Base-by-base conservation (phyloP, 768 basidiomycete species). In the Leucosporidium scottii region DNA sequence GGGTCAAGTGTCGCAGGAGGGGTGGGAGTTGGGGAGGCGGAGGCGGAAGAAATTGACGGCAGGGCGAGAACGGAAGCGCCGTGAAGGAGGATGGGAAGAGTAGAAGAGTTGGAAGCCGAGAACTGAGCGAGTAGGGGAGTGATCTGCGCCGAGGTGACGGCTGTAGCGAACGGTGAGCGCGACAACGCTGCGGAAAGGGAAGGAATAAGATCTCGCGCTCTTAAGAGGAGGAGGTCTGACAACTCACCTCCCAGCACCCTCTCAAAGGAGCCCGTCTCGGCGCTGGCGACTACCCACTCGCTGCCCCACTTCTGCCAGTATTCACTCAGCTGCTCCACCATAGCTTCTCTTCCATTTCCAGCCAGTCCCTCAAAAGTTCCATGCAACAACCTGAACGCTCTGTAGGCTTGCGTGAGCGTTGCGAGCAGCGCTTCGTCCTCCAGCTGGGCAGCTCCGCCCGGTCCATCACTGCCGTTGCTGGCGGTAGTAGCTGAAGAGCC, bases 51-150 rank as follows among this genome's bases (percentile, higher is more conserved):
- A 1, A 55, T 17, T 15, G 20, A 12, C 1, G 70, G 70, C 0
- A 67, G 50, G 12, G 59, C 51, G 21, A 71, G 51, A 23, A 65
- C 28, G 2, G 50, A 36, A 4, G 27, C 1, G 56, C 7, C 15
- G 64, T 68, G 66, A 3, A 68, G 61, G 21, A 71, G 61, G 34
- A 71, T 44, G 2, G 70, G 70, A 1, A 58, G 48, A 0, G 50
- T 28, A 0, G 59, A 59, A 15, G 70, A 49, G 28, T 71, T 55
- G 23, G 55, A 60, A 17, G 70, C 67, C 31, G 64, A 57, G 58
- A 71, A 63, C 15, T 71, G 70, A 1, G 51, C n/a, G 51, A 71
- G 57, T 3, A 71, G 64, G 0, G 70, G 70, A 1, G 18, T 23
- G 15, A 71, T 61, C 44, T 71, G 70, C 0, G 57, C 20, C 18